Conservation (phyloP, 352 stramenopile species). For the Phytophthora sp. region DNA sequence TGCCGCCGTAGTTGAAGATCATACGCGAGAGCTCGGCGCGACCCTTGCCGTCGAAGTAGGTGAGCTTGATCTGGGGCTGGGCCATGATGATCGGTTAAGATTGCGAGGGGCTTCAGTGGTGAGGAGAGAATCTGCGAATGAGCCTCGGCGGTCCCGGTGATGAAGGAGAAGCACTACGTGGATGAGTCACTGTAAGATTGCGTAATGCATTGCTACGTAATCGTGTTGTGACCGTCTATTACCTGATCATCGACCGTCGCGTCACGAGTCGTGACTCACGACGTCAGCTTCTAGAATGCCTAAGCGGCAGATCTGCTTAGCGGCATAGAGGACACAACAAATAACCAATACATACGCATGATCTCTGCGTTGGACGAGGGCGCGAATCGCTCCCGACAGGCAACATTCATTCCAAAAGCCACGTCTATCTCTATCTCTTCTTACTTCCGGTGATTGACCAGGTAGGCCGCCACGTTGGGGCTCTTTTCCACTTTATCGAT, state of each 20-base stretch:
- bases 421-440: slow-evolving; percentile 6
- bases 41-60: slow-evolving; percentile 62
- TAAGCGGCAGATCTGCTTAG: too few relatives aligned
- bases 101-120: neutral
- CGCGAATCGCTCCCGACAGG: too few relatives aligned
- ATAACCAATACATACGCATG: too few relatives aligned
- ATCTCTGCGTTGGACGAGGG: too few relatives aligned
- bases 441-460: slow-evolving; percentile 34
- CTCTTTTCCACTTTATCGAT: slow-evolving; percentile 42
- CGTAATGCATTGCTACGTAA: neutral
- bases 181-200: slow-evolving; percentile 15
- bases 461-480: slow-evolving; percentile 45
- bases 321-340: too few relatives aligned
- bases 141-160: too few relatives aligned
- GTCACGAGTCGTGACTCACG: too few relatives aligned
- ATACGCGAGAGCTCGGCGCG: slow-evolving; percentile 61
- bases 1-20: slow-evolving; percentile 42
- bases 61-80: slow-evolving; percentile 52
- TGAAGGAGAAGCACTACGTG: slow-evolving; percentile 5
- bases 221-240: too few relatives aligned
- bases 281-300: too few relatives aligned
- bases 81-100: slow-evolving; percentile 18
- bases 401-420: slow-evolving; percentile 1
- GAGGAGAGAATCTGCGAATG: slow-evolving; percentile 28
- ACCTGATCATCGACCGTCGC: too few relatives aligned